A percentile compares a stretch with the other conserved stretches of the same genome.
Conservation (phyloP, 352 stramenopile genomes). For the Pythium diclinum region DNA sequence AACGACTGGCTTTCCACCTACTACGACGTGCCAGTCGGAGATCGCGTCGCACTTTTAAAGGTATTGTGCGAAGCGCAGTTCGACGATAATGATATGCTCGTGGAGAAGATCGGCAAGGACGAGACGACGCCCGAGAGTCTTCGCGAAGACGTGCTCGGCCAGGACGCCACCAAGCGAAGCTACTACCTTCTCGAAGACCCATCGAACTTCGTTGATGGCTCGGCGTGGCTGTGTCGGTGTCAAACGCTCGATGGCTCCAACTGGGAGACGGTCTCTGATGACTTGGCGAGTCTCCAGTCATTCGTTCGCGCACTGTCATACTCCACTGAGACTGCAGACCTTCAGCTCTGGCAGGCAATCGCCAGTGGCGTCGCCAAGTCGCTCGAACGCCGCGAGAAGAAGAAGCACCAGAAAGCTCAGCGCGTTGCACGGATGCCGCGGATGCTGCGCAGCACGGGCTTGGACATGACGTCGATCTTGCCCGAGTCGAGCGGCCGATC, state of each 20-base stretch:
- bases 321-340: slow-evolving; percentile 41
- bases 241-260: slow-evolving; percentile 30
- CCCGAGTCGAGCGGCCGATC: slow-evolving; percentile 38
- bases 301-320: slow-evolving; percentile 49
- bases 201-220: slow-evolving; percentile 45
- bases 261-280: slow-evolving; percentile 65
- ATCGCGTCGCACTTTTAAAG: slow-evolving; percentile 54
- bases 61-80: slow-evolving; percentile 65
- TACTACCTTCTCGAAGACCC: slow-evolving; percentile 70
- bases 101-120: slow-evolving; percentile 50
- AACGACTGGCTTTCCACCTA: slow-evolving; percentile 39
- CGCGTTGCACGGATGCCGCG: slow-evolving; percentile 42
- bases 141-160: slow-evolving; percentile 45
- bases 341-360: slow-evolving; percentile 55
- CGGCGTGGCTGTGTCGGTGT: slow-evolving; percentile 61
- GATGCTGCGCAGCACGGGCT: slow-evolving; percentile 32
- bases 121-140: slow-evolving; percentile 40
- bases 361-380: slow-evolving; percentile 43
- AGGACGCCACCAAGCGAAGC: slow-evolving; percentile 39
- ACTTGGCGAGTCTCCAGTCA: slow-evolving; percentile 47
- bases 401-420: slow-evolving; percentile 36
- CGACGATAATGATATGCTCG: slow-evolving; percentile 53
- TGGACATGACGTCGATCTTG: slow-evolving; percentile 31
- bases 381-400: slow-evolving; percentile 47
- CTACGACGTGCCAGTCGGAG: slow-evolving; percentile 35